These are phyloP conservation scores for Tolypocladium ovalisporum DNA, from an alignment of 2,329 filamentous ascomycete species.

Conservation along the genomic window DNA sequence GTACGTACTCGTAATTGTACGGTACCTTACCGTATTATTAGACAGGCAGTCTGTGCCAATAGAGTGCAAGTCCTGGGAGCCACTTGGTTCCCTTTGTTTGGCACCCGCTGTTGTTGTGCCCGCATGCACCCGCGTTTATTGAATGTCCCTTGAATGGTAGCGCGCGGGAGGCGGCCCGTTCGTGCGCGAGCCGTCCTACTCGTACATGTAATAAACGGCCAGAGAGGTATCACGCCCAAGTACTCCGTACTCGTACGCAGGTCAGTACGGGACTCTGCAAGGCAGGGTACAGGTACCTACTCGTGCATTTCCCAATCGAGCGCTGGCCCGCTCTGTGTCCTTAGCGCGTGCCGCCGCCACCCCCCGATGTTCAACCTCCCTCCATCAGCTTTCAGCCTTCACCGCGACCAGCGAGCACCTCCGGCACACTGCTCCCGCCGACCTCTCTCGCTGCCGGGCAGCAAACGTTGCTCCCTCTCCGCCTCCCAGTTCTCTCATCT, in stretches of 20 bases:
- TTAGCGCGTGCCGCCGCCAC: slow-evolving; percentile 4
- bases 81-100: neutral
- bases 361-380: slow-evolving; percentile 14
- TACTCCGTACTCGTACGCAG: too few species aligned
- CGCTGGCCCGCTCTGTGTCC: slow-evolving; percentile 3
- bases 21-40: too few species aligned
- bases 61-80: neutral
- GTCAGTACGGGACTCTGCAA: too few species aligned
- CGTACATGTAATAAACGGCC: too few species aligned
- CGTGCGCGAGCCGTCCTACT: neutral
- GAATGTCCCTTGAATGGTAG: neutral
- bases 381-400: slow-evolving; percentile 11
- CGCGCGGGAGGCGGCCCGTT: neutral
- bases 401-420: slow-evolving; percentile 2
- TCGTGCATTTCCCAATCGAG: slow-evolving; percentile 6
- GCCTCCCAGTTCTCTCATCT: neutral
- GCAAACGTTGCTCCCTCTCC: neutral
- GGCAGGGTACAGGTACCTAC: neutral
- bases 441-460: neutral
- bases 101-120: neutral
- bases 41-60: too few species aligned
- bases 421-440: neutral
- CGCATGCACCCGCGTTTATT: neutral
- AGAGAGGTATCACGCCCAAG: too few species aligned
- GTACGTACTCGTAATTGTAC: too few species aligned